These are phyloP conservation scores for Leccinum barrowsii DNA, from an alignment of 768 basidiomycete genomes.

Conservation along the genomic window DNA sequence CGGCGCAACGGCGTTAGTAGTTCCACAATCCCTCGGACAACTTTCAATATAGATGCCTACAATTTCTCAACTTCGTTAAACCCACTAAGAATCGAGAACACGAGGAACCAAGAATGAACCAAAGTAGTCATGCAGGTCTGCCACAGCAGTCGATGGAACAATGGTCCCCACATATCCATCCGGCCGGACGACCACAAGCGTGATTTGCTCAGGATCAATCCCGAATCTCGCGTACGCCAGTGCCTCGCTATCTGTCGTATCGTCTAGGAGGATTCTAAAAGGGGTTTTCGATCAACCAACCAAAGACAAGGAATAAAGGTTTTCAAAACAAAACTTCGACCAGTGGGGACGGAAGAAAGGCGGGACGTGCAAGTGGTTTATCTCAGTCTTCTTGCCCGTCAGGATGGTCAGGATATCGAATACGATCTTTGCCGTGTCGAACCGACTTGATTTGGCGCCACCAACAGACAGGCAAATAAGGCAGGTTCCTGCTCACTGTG, in stretches of 20 bases:
- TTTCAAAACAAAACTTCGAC: conserved; percentile 29
- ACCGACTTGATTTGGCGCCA: too few species aligned
- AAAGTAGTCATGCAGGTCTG: conserved; percentile 40
- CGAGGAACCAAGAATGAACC: conserved; percentile 35
- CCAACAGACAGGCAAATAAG: too few species aligned
- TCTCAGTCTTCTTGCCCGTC: conserved; percentile 30
- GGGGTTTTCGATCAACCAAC: background rate
- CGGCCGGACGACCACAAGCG: conserved; percentile 37
- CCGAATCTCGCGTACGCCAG: conserved; percentile 35
- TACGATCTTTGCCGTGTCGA: conserved; percentile 3
- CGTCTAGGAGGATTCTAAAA: conserved; percentile 35
- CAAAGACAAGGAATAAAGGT: background rate
- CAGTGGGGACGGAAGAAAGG: conserved; percentile 37
- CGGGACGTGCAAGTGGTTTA: conserved; percentile 36
- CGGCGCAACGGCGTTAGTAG: too few species aligned
- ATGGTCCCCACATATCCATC: conserved; percentile 41
- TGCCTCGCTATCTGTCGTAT: conserved; percentile 27
- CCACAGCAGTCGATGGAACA: conserved; percentile 21
- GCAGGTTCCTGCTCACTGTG: too few species aligned
- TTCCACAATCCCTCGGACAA: too few species aligned
- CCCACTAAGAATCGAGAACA: background rate
- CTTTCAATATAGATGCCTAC: too few species aligned
- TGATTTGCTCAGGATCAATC: conserved; percentile 26
- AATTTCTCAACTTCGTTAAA: background rate
- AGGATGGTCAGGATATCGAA: conserved; percentile 32